phyloP scores from a whole-genome alignment of 2,329 filamentous ascomycete genomes.

The Nemania sp. region DNA sequence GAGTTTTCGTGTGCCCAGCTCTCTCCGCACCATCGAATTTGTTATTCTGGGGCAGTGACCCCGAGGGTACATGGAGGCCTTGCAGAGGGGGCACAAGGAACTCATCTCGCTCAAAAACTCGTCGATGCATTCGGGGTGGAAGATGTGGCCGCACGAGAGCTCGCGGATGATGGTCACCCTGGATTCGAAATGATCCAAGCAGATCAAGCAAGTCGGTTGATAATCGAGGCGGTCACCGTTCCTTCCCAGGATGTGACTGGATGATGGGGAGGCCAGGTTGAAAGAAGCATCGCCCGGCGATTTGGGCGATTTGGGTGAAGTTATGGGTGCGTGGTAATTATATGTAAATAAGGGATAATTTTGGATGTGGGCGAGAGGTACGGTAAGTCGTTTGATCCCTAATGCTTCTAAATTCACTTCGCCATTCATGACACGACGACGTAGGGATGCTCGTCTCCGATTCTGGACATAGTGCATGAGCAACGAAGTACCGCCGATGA shows the following conservation, averaged over 20 bases:
- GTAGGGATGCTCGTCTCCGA: conserved; percentile 67
- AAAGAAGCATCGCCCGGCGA: conserved; percentile 23
- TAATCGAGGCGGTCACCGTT: conserved; percentile 57
- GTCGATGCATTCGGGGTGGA: conserved; percentile 90
- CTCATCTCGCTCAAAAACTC: conserved; percentile 77
- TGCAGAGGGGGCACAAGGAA: conserved; percentile 90
- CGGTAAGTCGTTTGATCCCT: conserved; percentile 79
- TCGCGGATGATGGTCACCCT: conserved; percentile 76
- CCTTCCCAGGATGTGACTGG: conserved; percentile 28
- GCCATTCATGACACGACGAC: conserved; percentile 71
- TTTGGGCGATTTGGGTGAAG: conserved; percentile 34
- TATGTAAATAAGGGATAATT: conserved; percentile 81
- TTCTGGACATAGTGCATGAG: conserved; percentile 79
- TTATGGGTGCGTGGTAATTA: conserved; percentile 55
- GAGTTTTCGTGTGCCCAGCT: conserved; percentile 67
- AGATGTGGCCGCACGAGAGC: conserved; percentile 88
- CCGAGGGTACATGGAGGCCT: conserved; percentile 74
- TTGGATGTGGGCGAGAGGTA: conserved; percentile 72
- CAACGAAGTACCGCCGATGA: conserved; percentile 69
- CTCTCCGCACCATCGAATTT: conserved; percentile 83
- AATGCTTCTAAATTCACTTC: conserved; percentile 85
- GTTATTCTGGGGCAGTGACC: conserved; percentile 72
- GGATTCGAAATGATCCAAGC: conserved; percentile 76
- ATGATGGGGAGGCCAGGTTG: conserved; percentile 15
- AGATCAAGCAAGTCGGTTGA: conserved; percentile 88